Evolutionary conservation across 176 grass and related monocot species (phyloP).

Genomic region (bread wheat (Triticum aestivum)): IWGSC_CS_RefSeq_v2.1 NC_057811.1:333158519-333159018

Average conservation of each 20-base stretch:
- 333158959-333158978: not conserved
- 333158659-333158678: not conserved
- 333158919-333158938: conserved; percentile 54
- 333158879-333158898: conserved; percentile 61
- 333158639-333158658: conserved; percentile 24
- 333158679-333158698: not conserved
- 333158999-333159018: not conserved
- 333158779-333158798: conserved; percentile 51
- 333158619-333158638: conserved; percentile 69
- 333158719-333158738: conserved; percentile 44
- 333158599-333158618: conserved; percentile 79
- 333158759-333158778: conserved; percentile 51
- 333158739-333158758: conserved; percentile 96
- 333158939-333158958: conserved; percentile 50
- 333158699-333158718: not conserved
- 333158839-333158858: conserved; percentile 67
- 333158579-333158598: conserved; percentile 87
- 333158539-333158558: conserved; percentile 35
- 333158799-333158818: conserved; percentile 51
- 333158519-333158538: conserved; percentile 51
- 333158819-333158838: conserved; percentile 79
- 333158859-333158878: conserved; percentile 62
- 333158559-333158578: conserved; percentile 82
- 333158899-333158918: conserved; percentile 51
- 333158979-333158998: not conserved